These are phyloP conservation scores for Artemisia annua DNA, from an alignment of 129 eudicot genomes.

Conservation along the genomic window DNA sequence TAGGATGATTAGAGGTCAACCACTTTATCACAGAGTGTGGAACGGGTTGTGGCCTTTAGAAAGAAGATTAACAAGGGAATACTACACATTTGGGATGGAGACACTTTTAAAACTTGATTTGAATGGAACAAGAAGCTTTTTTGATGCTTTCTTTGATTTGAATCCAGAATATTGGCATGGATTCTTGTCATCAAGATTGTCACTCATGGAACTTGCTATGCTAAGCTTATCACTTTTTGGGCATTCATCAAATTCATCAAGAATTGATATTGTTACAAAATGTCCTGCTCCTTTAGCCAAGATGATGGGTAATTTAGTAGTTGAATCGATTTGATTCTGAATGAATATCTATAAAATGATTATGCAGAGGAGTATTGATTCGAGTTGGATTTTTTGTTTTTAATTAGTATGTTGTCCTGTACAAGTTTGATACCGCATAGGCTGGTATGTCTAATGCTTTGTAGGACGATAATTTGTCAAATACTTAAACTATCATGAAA, in stretches of 20 bases:
- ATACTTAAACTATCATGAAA: too few relatives aligned
- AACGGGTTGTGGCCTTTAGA: constrained; percentile 77
- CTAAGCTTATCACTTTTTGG: constrained; percentile 59
- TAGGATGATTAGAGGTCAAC: constrained; percentile 68
- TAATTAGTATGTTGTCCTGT: background rate
- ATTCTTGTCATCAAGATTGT: constrained; percentile 72
- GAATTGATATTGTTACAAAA: constrained; percentile 62
- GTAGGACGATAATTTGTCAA: too few relatives aligned
- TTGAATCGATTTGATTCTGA: constrained; percentile 55
- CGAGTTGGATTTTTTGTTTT: background rate
- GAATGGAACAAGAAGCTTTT: constrained; percentile 63
- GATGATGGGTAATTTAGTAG: constrained; percentile 68
- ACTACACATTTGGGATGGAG: constrained; percentile 80
- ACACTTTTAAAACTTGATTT: constrained; percentile 78
- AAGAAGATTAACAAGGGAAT: constrained; percentile 57
- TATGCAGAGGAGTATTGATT: background rate
- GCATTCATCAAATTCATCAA: constrained; percentile 52
- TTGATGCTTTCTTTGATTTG: constrained; percentile 73
- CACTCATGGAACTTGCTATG: constrained; percentile 56
- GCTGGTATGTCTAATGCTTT: too few relatives aligned
- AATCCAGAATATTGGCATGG: constrained; percentile 82
- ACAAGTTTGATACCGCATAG: too few relatives aligned
- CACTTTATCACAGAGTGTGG: constrained; percentile 60
- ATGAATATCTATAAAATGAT: background rate
- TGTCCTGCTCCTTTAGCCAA: constrained; percentile 73